Evolutionary conservation across 805 yeast genomes (phyloP), one percentile per base, ranked within the genome.

Genomic region (Wickerhamiella dianesei): DNA sequence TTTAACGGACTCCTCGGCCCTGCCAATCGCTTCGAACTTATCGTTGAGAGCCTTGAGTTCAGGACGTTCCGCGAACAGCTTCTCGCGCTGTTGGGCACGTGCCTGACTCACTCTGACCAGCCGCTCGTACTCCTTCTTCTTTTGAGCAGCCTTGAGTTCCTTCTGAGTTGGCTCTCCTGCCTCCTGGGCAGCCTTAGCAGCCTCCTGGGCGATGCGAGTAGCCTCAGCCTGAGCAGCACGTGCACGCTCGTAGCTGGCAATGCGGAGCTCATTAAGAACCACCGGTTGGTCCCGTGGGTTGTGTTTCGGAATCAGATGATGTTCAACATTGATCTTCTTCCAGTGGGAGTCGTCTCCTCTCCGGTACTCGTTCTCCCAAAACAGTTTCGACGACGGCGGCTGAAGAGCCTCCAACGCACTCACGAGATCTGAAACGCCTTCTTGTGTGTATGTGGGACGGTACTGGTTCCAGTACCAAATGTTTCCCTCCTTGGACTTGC

Each of bases 281-380:
- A 77, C 78, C 50, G 75, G 72, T 61, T 81, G 82, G 57, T 81
- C 82, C 56, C 82, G 76, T 19, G 85, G 76, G 50, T 72, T 71
- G 59, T 73, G 69, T 62, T 64, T 41, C 48, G 69, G 55, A 73
- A 85, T 64, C 49, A 66, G 64, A n/a, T 70, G 70, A 65, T 85
- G 95, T 51, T 72, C 65, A 14, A 79, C 79, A 45, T 35, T 76
- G 19, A 5, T 14, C 6, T 72, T 54, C 46, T 74, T 67, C 96
- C 96, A 87, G 62, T 80, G 72, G 52, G 70, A 66, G 43, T 75
- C 79, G 45, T 77, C 87, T 42, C 97, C 97, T 65, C 77, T 77
- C 63, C 95, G 75, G 94, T 94, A 87, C 45, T 75, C 68, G 54
- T 78, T 77, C 57, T 86, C 96, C 97, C 97, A 88, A 56, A 70